These are phyloP conservation scores for Phytophthora sp. DNA, from an alignment of 352 stramenopile genomes.

Conservation along the genomic window DNA sequence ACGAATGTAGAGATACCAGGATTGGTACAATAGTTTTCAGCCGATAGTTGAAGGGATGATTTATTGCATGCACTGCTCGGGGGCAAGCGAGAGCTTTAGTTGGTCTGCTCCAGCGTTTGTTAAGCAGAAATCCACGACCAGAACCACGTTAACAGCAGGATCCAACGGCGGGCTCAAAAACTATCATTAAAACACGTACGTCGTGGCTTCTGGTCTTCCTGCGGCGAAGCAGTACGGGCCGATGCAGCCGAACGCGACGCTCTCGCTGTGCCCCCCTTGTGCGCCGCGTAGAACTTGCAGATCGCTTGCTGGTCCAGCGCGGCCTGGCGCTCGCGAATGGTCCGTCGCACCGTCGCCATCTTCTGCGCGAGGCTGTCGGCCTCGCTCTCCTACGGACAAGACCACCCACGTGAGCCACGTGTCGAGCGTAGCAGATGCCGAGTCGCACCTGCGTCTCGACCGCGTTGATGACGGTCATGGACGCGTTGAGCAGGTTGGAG, in stretches of 20 bases:
- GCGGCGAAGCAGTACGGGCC: background rate
- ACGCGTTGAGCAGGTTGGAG: conserved; percentile 62
- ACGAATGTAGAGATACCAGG: background rate
- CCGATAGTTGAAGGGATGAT: too few relatives aligned
- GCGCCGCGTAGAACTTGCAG: conserved; percentile 15
- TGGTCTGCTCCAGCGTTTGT: background rate
- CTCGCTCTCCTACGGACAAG: conserved; percentile 22
- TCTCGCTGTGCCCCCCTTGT: background rate
- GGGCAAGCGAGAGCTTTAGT: conserved; percentile 11
- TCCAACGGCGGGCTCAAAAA: too few relatives aligned
- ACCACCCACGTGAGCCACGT: background rate
- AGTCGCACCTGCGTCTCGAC: conserved; percentile 54
- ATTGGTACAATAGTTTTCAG: background rate
- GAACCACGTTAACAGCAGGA: background rate
- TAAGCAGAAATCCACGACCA: background rate
- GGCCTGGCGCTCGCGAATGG: conserved; percentile 21
- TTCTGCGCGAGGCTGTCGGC: conserved; percentile 6
- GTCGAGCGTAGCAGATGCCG: too few relatives aligned
- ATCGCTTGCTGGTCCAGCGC: conserved; percentile 12
- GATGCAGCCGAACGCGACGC: background rate
- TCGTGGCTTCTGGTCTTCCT: conserved; percentile 4
- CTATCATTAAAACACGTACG: background rate
- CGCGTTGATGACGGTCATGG: conserved; percentile 39
- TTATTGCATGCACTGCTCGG: conserved; percentile 12
- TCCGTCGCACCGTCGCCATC: conserved; percentile 14